Evolutionary conservation across 106 monocot genomes (phyloP).

Genomic region (Gastrodia elata): DNA sequence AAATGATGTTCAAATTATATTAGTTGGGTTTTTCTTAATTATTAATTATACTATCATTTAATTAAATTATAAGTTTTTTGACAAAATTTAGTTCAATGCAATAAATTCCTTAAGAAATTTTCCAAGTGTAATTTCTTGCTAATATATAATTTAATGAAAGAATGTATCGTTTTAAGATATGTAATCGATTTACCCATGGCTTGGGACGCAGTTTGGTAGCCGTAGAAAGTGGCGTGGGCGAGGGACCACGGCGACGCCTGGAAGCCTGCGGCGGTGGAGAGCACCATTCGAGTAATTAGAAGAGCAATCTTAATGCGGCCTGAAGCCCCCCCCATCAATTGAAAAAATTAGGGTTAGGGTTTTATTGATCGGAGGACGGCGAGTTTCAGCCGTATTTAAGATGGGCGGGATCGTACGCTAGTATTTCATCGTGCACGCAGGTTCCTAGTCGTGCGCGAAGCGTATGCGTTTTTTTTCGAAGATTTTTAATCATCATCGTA

Average conservation of each 20-base stretch:
- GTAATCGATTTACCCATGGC: slow-evolving; percentile 64
- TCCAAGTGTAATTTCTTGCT: too few species aligned
- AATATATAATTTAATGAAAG: too few species aligned
- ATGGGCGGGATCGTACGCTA: neutral
- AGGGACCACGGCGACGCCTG: slow-evolving; percentile 18
- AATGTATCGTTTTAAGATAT: too few species aligned
- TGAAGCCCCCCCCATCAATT: neutral
- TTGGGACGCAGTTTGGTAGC: slow-evolving; percentile 54
- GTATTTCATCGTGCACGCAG: slow-evolving; percentile 2
- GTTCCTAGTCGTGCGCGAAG: neutral
- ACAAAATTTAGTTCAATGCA: too few species aligned
- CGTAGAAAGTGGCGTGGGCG: slow-evolving; percentile 77
- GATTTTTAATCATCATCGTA: too few species aligned
- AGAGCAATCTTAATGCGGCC: neutral
- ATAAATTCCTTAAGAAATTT: too few species aligned
- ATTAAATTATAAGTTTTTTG: too few species aligned
- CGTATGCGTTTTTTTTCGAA: neutral
- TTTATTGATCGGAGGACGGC: too few species aligned
- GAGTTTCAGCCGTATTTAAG: neutral
- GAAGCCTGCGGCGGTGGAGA: slow-evolving; percentile 7
- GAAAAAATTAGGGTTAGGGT: too few species aligned
- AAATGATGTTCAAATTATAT: too few species aligned
- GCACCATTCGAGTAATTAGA: neutral
- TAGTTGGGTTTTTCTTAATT: too few species aligned
- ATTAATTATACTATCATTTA: too few species aligned